Base-by-base conservation (phyloP, 2,329 filamentous ascomycete genomes). In the Neofusicoccum parvum region DNA sequence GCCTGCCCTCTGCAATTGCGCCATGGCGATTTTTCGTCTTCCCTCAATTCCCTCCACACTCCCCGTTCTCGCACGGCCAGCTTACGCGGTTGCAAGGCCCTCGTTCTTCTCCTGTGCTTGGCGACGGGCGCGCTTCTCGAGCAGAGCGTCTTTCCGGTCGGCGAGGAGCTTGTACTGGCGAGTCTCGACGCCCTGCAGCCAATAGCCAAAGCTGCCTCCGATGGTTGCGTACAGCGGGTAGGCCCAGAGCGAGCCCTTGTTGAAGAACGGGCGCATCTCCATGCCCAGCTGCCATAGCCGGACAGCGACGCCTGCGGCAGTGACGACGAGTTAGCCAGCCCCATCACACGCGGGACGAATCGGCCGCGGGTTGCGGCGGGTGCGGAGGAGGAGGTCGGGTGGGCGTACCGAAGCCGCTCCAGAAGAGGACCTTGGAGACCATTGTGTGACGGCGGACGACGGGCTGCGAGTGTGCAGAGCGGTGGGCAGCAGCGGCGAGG, bases 241-340 rank as follows among this genome's bases (percentile, higher is more conserved):
- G 60, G 88, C 92, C 91, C 92, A 96, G 74, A 97, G 87, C 64
- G 90, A 91, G 77, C 90, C 85, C 75, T 86, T 88, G 81, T 90
- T 89, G 86, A 98, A 92, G 80, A 97, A 90, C 62, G 94, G 95
- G 69, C 94, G 92, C 93, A 96, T 97, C 84, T 99, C 93, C 79
- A 99, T 95, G 76, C 94, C 95, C 78, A 99, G 90, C 81, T 98
- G 95, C 92, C 94, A 97, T 80, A 95, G 87, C 73, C 94, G 92
- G 76, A 94, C 90, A 76, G 91, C 93, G 74, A 97, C 82, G 85
- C 95, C 95, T 99, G 73, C 66, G 67, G 45, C 58, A 66, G 74
- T 37, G 53, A 14, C 67, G 12, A 60, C 53, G 41, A 49, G 64
- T 69, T 62, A 66, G 70, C 75, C 43, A 46, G 43, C 43, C 12